Conservation (phyloP, 306 rosid species). For the Calophaca sinica region DNA sequence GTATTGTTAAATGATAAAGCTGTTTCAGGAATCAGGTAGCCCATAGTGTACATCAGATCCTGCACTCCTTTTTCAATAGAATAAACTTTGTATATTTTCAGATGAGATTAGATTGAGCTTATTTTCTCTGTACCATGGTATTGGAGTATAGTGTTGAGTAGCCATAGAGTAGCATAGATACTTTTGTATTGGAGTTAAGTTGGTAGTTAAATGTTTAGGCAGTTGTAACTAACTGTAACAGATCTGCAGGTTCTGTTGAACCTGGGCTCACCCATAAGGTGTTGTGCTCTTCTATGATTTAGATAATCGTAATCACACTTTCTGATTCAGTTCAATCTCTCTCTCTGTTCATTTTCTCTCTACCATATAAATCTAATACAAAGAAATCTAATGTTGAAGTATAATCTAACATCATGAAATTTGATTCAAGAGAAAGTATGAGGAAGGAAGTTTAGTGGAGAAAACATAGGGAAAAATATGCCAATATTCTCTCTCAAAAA, state of each 20-base stretch:
- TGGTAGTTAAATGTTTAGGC: background rate
- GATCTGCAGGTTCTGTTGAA: background rate
- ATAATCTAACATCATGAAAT: conserved; percentile 1
- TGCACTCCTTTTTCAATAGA: background rate
- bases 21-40: background rate
- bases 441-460: no score
- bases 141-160: background rate
- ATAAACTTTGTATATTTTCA: background rate
- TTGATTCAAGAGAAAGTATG: no score
- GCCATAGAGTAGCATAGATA: conserved; percentile 16
- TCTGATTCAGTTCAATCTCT: background rate
- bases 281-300: background rate
- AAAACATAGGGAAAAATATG: no score
- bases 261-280: conserved; percentile 11
- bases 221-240: background rate
- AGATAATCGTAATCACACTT: background rate
- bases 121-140: background rate
- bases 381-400: background rate
- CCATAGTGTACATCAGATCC: background rate
- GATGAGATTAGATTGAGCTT: background rate
- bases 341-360: background rate
- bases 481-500: no score
- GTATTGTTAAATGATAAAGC: background rate
- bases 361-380: no score
- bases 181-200: background rate